phyloP scores from a whole-genome alignment of 495 filamentous ascomycete species.

The Penicillium coprophilum region DNA sequence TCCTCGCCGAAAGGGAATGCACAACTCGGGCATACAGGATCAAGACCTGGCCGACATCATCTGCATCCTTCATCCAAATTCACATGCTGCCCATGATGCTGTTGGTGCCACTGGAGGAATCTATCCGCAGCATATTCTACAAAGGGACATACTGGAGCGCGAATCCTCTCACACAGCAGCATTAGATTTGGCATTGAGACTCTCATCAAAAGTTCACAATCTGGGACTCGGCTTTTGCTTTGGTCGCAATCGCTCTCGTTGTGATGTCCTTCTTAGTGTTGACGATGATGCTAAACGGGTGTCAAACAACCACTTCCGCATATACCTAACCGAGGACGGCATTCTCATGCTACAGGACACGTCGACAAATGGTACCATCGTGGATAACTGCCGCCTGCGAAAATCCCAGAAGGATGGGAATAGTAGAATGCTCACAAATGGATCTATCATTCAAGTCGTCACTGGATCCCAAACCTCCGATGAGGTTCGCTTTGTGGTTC shows the following conservation, averaged over 20 bases:
- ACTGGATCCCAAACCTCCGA: constrained; percentile 46
- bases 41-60: constrained; percentile 84
- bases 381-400: constrained; percentile 65
- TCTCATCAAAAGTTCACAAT: constrained; percentile 68
- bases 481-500: constrained; percentile 76
- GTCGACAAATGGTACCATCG: constrained; percentile 89
- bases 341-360: constrained; percentile 87
- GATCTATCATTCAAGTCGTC: constrained; percentile 70
- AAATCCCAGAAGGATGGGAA: constrained; percentile 44
- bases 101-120: constrained; percentile 48
- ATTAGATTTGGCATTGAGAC: constrained; percentile 72
- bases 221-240: constrained; percentile 74
- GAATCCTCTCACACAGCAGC: constrained; percentile 45
- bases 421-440: constrained; percentile 66
- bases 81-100: constrained; percentile 65
- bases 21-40: constrained; percentile 74
- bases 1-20: constrained; percentile 70
- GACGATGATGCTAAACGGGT: constrained; percentile 59
- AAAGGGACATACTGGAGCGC: constrained; percentile 39
- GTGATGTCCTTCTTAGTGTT: constrained; percentile 67
- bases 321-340: constrained; percentile 75
- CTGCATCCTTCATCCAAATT: constrained; percentile 81
- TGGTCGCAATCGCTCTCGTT: constrained; percentile 67
- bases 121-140: constrained; percentile 60
- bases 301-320: constrained; percentile 90